Evolutionary conservation across 495 filamentous ascomycete species (phyloP).

Genomic region (Daldinia caldariorum): DNA sequence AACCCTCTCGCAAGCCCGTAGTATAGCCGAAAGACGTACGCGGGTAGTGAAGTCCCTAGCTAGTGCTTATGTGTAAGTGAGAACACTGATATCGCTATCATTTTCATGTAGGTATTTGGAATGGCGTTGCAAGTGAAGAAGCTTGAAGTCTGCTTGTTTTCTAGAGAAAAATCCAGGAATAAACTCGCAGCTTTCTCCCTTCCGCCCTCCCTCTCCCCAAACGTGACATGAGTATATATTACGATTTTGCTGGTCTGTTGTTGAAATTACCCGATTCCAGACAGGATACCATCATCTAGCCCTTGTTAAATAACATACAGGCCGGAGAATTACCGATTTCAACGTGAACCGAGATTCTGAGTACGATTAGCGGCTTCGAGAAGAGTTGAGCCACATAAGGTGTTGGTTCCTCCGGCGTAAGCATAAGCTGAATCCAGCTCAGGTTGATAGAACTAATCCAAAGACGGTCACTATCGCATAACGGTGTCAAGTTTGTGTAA

Average conservation of each 20-base stretch:
- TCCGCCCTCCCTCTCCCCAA: too few relatives aligned
- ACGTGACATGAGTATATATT: too few relatives aligned
- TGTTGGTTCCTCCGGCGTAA: slow-evolving; percentile 9
- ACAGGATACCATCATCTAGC: too few relatives aligned
- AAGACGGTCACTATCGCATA: not conserved
- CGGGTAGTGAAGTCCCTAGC: not conserved
- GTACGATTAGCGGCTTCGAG: too few relatives aligned
- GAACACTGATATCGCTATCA: not conserved
- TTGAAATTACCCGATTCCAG: too few relatives aligned
- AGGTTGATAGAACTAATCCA: not conserved
- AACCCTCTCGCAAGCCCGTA: slow-evolving; percentile 47
- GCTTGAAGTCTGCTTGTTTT: not conserved
- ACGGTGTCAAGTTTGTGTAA: not conserved
- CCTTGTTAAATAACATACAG: too few relatives aligned
- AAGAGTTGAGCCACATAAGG: too few relatives aligned
- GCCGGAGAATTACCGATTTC: too few relatives aligned
- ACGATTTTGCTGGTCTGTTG: too few relatives aligned
- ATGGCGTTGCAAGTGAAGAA: slow-evolving; percentile 15
- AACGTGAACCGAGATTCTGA: too few relatives aligned
- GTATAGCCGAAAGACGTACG: slow-evolving; percentile 29
- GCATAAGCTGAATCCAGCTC: not conserved
- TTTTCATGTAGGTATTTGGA: not conserved
- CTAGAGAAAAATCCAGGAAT: not conserved
- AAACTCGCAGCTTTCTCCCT: too few relatives aligned
- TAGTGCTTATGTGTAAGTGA: not conserved